These are phyloP conservation scores for Diaporthe nobilis DNA, from an alignment of 2,329 filamentous ascomycete species.

Conservation along the genomic window DNA sequence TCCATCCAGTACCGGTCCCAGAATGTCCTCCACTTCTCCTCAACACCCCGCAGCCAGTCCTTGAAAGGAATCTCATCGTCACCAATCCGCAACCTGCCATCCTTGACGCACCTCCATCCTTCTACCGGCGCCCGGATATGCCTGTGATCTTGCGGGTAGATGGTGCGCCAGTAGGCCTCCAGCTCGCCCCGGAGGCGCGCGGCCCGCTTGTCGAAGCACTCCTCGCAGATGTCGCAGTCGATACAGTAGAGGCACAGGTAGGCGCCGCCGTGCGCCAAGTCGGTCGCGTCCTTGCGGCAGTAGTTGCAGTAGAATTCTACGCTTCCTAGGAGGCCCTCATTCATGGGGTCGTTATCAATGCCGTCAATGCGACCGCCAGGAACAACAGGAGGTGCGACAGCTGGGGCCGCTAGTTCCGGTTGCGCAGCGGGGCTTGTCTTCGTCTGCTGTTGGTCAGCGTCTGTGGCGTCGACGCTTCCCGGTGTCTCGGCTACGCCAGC, in stretches of 20 bases:
- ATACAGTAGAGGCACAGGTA: constrained; percentile 45
- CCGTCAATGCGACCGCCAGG: not conserved
- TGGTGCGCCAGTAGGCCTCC: constrained; percentile 34
- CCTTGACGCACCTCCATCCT: constrained; percentile 44
- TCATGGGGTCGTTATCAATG: not conserved
- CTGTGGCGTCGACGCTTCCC: too few species aligned
- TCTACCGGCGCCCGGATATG: constrained; percentile 43
- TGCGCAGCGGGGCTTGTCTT: not conserved
- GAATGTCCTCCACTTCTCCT: not conserved
- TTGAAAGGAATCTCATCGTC: constrained; percentile 18
- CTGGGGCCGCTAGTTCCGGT: not conserved
- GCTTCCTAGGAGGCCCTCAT: not conserved
- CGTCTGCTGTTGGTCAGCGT: too few species aligned
- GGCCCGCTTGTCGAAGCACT: constrained; percentile 40
- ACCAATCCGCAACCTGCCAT: constrained; percentile 42
- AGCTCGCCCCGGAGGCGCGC: constrained; percentile 39
- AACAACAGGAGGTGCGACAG: not conserved
- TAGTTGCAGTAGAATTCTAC: constrained; percentile 11
- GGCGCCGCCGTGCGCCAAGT: constrained; percentile 37
- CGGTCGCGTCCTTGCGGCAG: not conserved
- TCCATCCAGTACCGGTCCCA: not conserved
- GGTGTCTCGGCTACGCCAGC: not conserved
- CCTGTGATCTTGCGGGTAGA: constrained; percentile 43
- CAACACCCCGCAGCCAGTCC: not conserved
- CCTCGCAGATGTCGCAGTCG: constrained; percentile 42